Base-by-base conservation (phyloP, 768 basidiomycete species). In the Cantharellus cinnabarinus region DNA sequence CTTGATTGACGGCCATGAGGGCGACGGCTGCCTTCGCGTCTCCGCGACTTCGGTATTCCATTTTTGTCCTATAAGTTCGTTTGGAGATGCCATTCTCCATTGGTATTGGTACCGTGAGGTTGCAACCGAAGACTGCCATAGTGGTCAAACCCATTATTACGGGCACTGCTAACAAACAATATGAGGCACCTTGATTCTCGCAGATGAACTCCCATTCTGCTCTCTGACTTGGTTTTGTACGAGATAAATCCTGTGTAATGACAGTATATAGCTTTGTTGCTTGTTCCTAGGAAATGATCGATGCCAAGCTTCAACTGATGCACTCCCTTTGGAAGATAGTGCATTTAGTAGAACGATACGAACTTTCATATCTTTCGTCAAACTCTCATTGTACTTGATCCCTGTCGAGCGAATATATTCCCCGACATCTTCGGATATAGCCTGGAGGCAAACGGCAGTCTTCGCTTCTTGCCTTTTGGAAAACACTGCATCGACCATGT, bases 391-490 rank as follows among this genome's bases (percentile, higher is more conserved):
- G 4, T 75, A 63, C 15, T 69, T 71, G 5, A 68, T 68, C 15
- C 68, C 67, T 41, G 80, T 66, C 3, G 68, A 66, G 15, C 76
- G 78, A 50, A 82, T 75, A 63, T 80, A 79, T 29, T 72, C 68
- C 3, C 79, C 79, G 5, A 80, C 70, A 4, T 79, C 80, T 61
- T 79, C 74, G 2, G 80, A 78, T 66, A 85, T 76, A 0, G 82
- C 84, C 14, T 78, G 70, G 34, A 86, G 67, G 61, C 76, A 79
- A 2, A 78, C 84, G 0, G 83, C 85, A 0, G 75, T 73, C 67
- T 81, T 83, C n/a, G 83, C 83, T 57, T 85, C 83, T 0, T 70
- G 68, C 2, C 78, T 78, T 64, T 77, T 81, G 2, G 71, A 63
- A 62, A 85, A 85, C 14, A 72, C 71, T 0, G 79, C 71, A n/a